Base-by-base conservation (phyloP, 1,284 basidiomycete genomes). In the Pseudozyma tsukubaensis region DNA sequence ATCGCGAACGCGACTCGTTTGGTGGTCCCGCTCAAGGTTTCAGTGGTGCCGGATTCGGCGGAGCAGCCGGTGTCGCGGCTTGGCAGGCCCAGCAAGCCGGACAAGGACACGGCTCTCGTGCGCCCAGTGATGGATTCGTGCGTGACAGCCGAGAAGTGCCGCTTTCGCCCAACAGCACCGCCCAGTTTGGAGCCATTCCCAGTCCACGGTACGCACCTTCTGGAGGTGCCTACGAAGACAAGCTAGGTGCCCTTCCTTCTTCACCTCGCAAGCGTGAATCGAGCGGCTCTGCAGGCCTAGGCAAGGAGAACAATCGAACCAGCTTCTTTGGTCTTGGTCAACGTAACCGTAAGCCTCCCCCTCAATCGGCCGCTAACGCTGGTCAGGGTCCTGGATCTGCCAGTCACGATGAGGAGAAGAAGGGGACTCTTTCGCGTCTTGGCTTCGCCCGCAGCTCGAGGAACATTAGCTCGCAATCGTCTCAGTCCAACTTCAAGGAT, bases 281-380 rank as follows among this genome's bases (percentile, higher is more conserved):
- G 24, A 74, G 61, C 24, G 70, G 73, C 18, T 72, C 71, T 1
- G 63, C 58, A 12, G 62, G 59, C 10, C 44, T 44, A 6, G 44
- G 50, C 3, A 49, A 78, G 36, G 55, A 62, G 47, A 74, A 50
- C 48, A 80, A 82, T 36, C 65, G 80, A 13, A 57, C 72, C 11
- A 77, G 74, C 52, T 82, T 82, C 77, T 82, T 82, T 45, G 77
- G 71, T 49, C 59, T 76, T 13, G 66, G 71, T 24, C 72, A 66
- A 37, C 64, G 71, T 40, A 76, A 63, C 39, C 74, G 79, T 47
- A 80, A 77, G 58, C 79, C 74, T 43, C 68, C 75, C 16, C 78
- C 76, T 1, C 57, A 43, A 10, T 55, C 56, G 35, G 56, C 53
- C 1, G 61, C 42, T 16, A 63, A 55, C 21, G 50, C 24, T n/a